Conservation (phyloP, 2,329 filamentous ascomycete species). For the Macrophomina pseudophaseolina region DNA sequence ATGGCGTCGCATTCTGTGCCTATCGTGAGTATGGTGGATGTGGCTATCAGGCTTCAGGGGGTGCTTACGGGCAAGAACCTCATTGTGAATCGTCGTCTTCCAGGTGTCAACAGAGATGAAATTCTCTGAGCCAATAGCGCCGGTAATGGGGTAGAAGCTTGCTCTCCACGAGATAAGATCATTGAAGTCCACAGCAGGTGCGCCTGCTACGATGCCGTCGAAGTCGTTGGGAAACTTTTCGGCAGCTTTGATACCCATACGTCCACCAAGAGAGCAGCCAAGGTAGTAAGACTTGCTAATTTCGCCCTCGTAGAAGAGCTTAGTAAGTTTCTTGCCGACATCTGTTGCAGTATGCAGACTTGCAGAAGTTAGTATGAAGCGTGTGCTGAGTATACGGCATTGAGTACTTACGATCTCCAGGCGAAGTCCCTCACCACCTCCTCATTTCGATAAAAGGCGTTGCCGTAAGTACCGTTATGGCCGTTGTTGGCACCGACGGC, state of each 20-base stretch:
- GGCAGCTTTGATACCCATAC: slow-evolving; percentile 47
- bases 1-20: slow-evolving; percentile 53
- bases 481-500: slow-evolving; percentile 50
- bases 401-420: slow-evolving; percentile 43
- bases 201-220: slow-evolving; percentile 44
- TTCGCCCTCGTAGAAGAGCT: slow-evolving; percentile 46
- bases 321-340: slow-evolving; percentile 49
- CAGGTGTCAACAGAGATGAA: slow-evolving; percentile 48
- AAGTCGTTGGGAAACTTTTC: slow-evolving; percentile 44
- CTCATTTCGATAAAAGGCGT: slow-evolving; percentile 49
- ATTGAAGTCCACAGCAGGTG: slow-evolving; percentile 41
- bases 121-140: slow-evolving; percentile 35
- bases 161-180: slow-evolving; percentile 42
- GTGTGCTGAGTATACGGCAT: not conserved
- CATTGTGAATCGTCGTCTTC: slow-evolving; percentile 49
- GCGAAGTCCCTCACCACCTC: slow-evolving; percentile 56
- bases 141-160: slow-evolving; percentile 40
- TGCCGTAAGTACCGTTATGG: slow-evolving; percentile 50
- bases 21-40: not conserved
- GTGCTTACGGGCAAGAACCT: slow-evolving; percentile 45
- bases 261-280: slow-evolving; percentile 44
- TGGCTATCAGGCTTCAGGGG: too few relatives aligned
- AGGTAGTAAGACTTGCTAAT: slow-evolving; percentile 49
- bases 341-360: slow-evolving; percentile 46
- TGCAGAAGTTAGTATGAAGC: not conserved